Conservation (phyloP, 305 asterid species). For the Solanum hybrid region DNA sequence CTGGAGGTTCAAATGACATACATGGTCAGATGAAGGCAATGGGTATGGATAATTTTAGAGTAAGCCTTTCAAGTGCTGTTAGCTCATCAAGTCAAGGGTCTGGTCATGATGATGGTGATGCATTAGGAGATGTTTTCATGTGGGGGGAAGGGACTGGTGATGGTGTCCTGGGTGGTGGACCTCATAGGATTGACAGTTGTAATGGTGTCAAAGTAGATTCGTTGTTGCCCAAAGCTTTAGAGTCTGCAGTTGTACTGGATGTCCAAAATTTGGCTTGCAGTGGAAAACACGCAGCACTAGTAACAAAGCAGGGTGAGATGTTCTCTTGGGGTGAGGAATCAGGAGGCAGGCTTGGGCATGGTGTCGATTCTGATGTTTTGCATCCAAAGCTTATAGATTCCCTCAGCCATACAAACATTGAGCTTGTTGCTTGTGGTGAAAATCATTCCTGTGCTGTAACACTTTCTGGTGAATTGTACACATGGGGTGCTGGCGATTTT, state of each 20-base stretch:
- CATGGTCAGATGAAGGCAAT: constrained; percentile 60
- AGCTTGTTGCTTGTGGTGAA: constrained; percentile 85
- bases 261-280: constrained; percentile 89
- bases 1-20: constrained; percentile 71
- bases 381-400: constrained; percentile 78
- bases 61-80: constrained; percentile 91
- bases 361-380: constrained; percentile 76
- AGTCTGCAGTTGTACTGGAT: constrained; percentile 75
- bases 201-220: constrained; percentile 53
- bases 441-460: constrained; percentile 82
- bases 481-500: constrained; percentile 92
- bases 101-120: constrained; percentile 86
- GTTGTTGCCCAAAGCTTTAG: constrained; percentile 70
- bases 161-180: constrained; percentile 71
- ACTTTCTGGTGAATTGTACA: constrained; percentile 78
- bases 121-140: constrained; percentile 80
- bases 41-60: constrained; percentile 80
- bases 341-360: constrained; percentile 95
- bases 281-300: constrained; percentile 64
- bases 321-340: constrained; percentile 90
- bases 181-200: constrained; percentile 41
- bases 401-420: constrained; percentile 57
- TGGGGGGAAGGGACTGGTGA: constrained; percentile 92
- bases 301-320: constrained; percentile 81
- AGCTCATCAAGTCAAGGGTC: constrained; percentile 95